Evolutionary conservation across 106 monocot species (phyloP), one percentile per base, ranked within the genome.

Genomic region (Cymbidium sinense): DNA sequence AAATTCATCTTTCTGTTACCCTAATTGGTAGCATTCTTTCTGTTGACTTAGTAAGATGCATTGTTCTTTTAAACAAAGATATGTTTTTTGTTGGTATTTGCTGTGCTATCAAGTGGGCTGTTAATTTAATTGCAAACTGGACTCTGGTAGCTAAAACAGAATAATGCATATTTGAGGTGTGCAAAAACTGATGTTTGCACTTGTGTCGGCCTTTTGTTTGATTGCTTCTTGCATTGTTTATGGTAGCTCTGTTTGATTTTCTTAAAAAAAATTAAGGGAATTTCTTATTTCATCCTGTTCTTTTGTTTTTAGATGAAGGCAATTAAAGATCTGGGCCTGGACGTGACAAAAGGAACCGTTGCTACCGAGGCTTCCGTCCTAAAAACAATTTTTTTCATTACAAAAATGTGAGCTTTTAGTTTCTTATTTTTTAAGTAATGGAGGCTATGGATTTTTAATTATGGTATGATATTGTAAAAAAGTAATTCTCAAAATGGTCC

Each of bases 261-360:
- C 54, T 6, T 62, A 62, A 25, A 9, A 62, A 27, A 9, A 62
- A 27, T 25, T n/a, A 62, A 62, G 27, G 8, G 27, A 25, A 25
- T 15, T 54, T 19, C 21, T 54, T 54, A 54, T 25, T 62, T 47
- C 11, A 47, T 27, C 61, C 25, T 25, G 61, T 6, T 25, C 30
- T 70, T 70, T 34, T 75, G 70, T 83, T 18, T 89, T 58, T 87
- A 98, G 96, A 94, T 98, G 96, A 92, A 88, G 77, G 96, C 91
- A 73, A 91, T 98, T 67, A 98, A 88, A 75, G 86, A 92, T 79
- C 78, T 98, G 50, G 96, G 96, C 23, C 86, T 98, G 73, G 90
- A 94, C 86, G 96, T 98, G 76, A 87, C 88, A 2, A 98, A 98
- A 79, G 96, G 94, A 64, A 86, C 78, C 81, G 94, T 94, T 39